phyloP scores from a whole-genome alignment of 306 rosid genomes.

The Prunus mira region DNA sequence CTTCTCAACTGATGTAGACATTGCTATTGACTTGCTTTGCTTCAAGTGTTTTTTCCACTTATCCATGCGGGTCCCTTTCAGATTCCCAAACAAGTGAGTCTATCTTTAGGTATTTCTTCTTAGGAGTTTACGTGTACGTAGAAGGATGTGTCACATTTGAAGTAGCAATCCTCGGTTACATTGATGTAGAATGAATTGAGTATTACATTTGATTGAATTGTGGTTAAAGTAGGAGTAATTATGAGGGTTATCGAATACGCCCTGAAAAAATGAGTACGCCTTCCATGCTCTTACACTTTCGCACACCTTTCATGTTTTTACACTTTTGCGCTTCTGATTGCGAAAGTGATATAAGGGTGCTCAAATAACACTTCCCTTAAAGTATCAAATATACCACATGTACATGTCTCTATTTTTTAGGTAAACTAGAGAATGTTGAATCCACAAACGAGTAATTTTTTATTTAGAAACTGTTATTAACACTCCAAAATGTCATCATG shows the following conservation, averaged over 20 bases:
- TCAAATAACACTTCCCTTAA: no score
- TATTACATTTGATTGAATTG: not conserved
- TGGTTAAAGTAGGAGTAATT: not conserved
- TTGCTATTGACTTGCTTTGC: slow-evolving; percentile 1
- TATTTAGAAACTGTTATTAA: no score
- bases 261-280: no score
- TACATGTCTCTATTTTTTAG: no score
- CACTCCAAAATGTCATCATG: no score
- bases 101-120: not conserved
- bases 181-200: not conserved
- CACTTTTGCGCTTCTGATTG: no score
- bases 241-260: not conserved
- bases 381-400: no score
- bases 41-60: not conserved
- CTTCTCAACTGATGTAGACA: not conserved
- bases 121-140: not conserved
- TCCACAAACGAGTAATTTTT: not conserved
- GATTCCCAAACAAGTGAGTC: not conserved
- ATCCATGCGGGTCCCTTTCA: not conserved
- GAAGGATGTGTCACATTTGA: not conserved
- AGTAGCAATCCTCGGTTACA: not conserved
- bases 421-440: no score
- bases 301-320: rapidly evolving
- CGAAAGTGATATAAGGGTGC: not conserved
- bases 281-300: no score